Base-by-base conservation (phyloP, 139 green algal species). In the Chara braunii region DNA sequence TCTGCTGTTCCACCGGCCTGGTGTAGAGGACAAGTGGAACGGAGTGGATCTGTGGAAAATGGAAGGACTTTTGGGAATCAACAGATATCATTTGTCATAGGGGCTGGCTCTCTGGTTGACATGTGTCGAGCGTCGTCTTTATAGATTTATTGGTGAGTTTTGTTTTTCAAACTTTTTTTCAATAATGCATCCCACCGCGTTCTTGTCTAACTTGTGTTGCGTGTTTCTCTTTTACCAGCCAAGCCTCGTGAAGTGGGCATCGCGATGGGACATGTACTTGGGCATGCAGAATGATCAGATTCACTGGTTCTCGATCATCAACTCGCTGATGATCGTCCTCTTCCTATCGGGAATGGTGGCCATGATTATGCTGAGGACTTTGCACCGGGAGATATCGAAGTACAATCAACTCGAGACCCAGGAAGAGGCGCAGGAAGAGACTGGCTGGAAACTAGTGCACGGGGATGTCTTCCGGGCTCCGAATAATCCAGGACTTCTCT, bases 241-340 rank as follows among this genome's bases (percentile, higher is more conserved):
- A 11, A 77, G 60, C 43, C 77, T 92, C 33, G 94, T 99, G 62
- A 83, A 85, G 24, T 99, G 93, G 93, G 91, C 93, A 1, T 94
- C 86, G 1, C 84, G 93, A 8, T 99, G 93, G 93, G 93, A 99
- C 82, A 95, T 93, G 0, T 98, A 98, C 84, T 81, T 99, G 61
- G 58, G 92, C 57, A 94, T 94, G 85, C 88, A 79, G 26, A 91
- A 95, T 62, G 78, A 80, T 61, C 88, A 97, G 82, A 95, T 98
- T 65, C 92, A 97, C 79, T 97, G 92, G 92, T 99, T 99, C 81
- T 92, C 84, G 44, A 95, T 99, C 79, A 88, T 99, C 53, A 99
- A 99, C 84, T 91, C 79, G n/a, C 75, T 95, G 36, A 96, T 98
- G 91, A 97, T 98, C 51, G 92, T 98, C 60, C 79, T 99, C 5